Percentiles rank a stretch among this genome's conserved stretches.
Evolutionary conservation across 257 asterid genomes (phyloP).

Genomic region (Asclepias syriaca): DNA sequence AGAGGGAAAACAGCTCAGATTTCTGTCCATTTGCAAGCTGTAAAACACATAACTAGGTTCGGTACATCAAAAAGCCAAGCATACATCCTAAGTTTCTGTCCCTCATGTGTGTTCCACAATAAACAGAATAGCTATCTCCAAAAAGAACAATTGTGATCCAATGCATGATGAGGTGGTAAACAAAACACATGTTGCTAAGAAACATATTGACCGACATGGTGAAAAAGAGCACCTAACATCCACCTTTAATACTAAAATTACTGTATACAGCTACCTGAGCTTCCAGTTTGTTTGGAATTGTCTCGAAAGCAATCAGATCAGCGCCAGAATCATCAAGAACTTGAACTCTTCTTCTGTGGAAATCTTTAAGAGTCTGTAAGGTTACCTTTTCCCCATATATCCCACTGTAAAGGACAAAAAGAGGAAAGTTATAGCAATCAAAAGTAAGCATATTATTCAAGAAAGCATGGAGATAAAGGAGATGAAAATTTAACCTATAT

Average conservation of each 20-base stretch:
- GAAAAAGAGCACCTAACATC: not conserved
- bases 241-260: not conserved
- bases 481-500: constrained; percentile 41
- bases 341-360: constrained; percentile 76
- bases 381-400: constrained; percentile 48
- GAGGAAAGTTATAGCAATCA: not conserved
- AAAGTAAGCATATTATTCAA: not conserved
- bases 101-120: not conserved
- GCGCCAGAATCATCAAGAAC: constrained; percentile 77
- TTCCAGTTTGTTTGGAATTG: constrained; percentile 75
- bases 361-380: constrained; percentile 56
- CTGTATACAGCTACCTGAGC: constrained; percentile 43
- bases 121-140: not conserved
- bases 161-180: not conserved
- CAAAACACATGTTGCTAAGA: not conserved
- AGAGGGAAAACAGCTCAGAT: not conserved
- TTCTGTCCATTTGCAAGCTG: not conserved
- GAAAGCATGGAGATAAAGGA: not conserved
- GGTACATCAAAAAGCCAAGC: not conserved
- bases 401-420: constrained; percentile 43
- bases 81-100: not conserved
- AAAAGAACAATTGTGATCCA: not conserved
- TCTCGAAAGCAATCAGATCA: constrained; percentile 80
- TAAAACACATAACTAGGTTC: not conserved
- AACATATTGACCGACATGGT: not conserved